Percentiles rank a stretch among this genome's conserved stretches.
These are phyloP conservation scores for Cairneyella variabilis DNA, from an alignment of 495 filamentous ascomycete genomes.

Conservation along the genomic window DNA sequence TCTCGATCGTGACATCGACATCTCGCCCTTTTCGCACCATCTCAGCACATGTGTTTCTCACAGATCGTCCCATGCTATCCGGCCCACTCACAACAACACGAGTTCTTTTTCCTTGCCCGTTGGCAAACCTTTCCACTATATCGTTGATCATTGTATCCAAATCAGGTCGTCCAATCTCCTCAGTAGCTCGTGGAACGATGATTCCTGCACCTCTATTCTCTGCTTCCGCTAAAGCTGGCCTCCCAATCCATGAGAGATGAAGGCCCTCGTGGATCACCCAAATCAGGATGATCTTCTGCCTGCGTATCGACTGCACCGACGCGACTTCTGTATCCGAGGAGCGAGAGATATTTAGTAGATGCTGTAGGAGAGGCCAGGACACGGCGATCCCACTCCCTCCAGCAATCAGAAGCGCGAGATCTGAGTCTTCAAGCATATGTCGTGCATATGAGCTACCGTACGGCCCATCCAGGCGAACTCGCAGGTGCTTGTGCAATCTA, in stretches of 20 bases:
- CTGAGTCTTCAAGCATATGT: conserved; percentile 36
- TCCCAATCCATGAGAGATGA: conserved; percentile 48
- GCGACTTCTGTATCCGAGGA: conserved; percentile 10
- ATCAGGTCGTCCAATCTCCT: conserved; percentile 48
- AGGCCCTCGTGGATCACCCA: conserved; percentile 51
- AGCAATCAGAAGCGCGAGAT: conserved; percentile 49
- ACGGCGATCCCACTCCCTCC: conserved; percentile 63
- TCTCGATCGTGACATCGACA: conserved; percentile 43
- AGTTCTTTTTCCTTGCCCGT: conserved; percentile 20
- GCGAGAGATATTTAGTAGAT: conserved; percentile 20
- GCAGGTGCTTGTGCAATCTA: conserved; percentile 30
- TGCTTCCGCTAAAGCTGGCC: conserved; percentile 41
- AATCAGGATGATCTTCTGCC: conserved; percentile 46
- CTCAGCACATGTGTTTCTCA: conserved; percentile 48
- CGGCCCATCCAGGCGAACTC: conserved; percentile 49
- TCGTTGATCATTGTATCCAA: conserved; percentile 34
- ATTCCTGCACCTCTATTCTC: conserved; percentile 41
- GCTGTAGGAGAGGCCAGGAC: conserved; percentile 47
- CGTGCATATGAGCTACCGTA: conserved; percentile 50
- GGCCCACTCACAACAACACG: conserved; percentile 52
- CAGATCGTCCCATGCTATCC: conserved; percentile 46
- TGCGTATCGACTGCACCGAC: conserved; percentile 11
- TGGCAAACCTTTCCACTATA: conserved; percentile 24
- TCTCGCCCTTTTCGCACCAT: conserved; percentile 35
- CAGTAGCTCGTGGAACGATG: conserved; percentile 47